A percentile compares a stretch with the other conserved stretches of the same genome.
Conservation (phyloP, 805 yeast species). For the Saccharomyces mikatae region DNA sequence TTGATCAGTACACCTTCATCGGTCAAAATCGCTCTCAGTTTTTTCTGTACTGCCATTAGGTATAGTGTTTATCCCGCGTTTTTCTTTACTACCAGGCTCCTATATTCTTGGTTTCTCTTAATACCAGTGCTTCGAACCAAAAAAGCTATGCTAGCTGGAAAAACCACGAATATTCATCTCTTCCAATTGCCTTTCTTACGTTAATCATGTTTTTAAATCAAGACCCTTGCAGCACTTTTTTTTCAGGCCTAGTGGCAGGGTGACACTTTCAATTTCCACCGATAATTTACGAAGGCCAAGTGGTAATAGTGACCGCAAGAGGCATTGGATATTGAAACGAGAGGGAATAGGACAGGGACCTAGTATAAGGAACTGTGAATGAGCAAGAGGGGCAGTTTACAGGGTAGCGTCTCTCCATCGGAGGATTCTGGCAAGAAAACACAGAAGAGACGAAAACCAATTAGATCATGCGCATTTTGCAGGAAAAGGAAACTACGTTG, state of each 20-base stretch:
- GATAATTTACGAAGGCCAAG: not conserved
- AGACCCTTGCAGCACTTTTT: not conserved
- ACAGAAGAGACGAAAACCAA: conserved; percentile 18
- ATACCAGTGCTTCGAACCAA: not conserved
- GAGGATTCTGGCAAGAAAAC: not conserved
- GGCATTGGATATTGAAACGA: not conserved
- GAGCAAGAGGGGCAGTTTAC: not conserved
- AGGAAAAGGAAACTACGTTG: conserved; percentile 25
- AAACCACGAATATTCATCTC: not conserved
- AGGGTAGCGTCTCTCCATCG: not conserved
- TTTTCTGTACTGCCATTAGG: not conserved
- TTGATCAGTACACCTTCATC: conserved; percentile 30
- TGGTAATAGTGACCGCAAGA: not conserved
- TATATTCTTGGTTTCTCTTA: not conserved
- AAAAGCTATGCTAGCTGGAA: not conserved
- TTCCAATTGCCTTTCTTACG: not conserved
- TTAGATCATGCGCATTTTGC: conserved; percentile 25
- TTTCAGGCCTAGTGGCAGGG: not conserved
- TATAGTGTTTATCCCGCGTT: not conserved
- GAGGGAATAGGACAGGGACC: not conserved
- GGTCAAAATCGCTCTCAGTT: conserved; percentile 22
- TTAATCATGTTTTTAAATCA: not conserved
- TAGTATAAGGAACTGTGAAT: not conserved
- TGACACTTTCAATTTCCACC: not conserved
- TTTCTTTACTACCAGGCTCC: not conserved